Conservation (phyloP, 2,329 filamentous ascomycete species). For the Cyanodermella asteris region DNA sequence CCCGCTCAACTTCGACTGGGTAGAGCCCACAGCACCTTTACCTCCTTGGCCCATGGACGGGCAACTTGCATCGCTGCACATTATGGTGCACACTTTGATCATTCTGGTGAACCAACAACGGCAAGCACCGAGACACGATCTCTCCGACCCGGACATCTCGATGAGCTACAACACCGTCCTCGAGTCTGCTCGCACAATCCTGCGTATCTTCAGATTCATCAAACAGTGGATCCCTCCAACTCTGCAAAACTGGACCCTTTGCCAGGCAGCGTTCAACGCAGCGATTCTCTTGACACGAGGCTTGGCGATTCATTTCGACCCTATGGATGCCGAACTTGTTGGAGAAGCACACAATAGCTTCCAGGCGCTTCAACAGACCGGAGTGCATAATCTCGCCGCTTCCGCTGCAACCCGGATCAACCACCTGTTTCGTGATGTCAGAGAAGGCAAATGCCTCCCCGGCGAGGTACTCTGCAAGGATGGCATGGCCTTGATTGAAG, state of each 20-base stretch:
- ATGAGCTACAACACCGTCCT: conserved; percentile 11
- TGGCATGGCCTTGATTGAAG: no score
- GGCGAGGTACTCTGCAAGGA: no score
- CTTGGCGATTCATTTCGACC: conserved; percentile 20
- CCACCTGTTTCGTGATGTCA: no score
- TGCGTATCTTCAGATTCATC: conserved; percentile 26
- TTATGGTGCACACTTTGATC: conserved; percentile 26
- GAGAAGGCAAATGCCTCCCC: no score
- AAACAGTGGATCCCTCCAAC: conserved; percentile 20
- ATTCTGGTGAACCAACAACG: conserved; percentile 27
- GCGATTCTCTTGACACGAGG: conserved; percentile 27
- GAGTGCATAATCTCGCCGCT: conserved; percentile 23
- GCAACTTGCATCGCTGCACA: conserved; percentile 24
- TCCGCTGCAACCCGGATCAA: no score
- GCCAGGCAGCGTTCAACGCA: conserved; percentile 28
- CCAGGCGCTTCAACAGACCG: conserved; percentile 18
- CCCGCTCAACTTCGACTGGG: conserved; percentile 25
- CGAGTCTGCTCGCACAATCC: conserved; percentile 20
- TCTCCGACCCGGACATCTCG: conserved; percentile 4
- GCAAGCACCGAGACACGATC: conserved; percentile 9
- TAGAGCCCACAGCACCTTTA: conserved; percentile 15
- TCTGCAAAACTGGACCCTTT: conserved; percentile 26
- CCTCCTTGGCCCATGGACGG: conserved; percentile 26
- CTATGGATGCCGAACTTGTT: conserved; percentile 17
- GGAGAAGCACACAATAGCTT: conserved; percentile 22